Evolutionary conservation across 148 eudicot species (phyloP), one percentile per base, ranked within the genome.

Genomic region (Arctostaphylos glauca): DNA sequence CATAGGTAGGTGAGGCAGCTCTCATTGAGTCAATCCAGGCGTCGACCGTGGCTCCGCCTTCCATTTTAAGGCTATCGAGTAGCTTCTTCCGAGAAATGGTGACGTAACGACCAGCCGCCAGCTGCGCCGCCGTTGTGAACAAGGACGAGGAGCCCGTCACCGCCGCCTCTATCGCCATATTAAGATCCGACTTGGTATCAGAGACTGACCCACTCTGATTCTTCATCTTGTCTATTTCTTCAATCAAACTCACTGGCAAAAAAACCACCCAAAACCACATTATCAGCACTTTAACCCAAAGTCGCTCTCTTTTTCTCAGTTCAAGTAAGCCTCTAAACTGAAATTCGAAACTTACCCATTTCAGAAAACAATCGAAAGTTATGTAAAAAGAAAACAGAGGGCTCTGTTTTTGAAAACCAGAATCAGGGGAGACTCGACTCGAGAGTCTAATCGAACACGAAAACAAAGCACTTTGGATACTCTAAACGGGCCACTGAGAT

Each of bases 21-120:
- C 89, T 86, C 98, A 95, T 95, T 3, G 95, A 89, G 46, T 95
- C 97, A 73, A 95, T 91, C 95, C 97, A 95, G 0, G 95, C 85
- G 81, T 81, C 91, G 79, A 89, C 81, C 58, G 86, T 83, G 0
- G 83, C 82, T 0, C 81, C 87, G 21, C 85, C 85, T 81, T 83
- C 87, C 41, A 87, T 81, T 7, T 91, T 93, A 41, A 94, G 87
- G 79, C 88, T 90, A 50, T 94, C 87, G 0, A 89, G 78, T 1
- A 92, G 81, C 77, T 90, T 88, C 79, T 89, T 91, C 77, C 83
- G 80, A 10, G 84, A 83, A 76, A 90, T 88, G 74, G 88, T 87
- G 74, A 90, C 83, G 86, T 56, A 87, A n/a, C 85, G 83, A 0
- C 90, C 88, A 0, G 92, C 90, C 7, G 78, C 85, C 3, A 90